Base-by-base conservation (phyloP, 345 rosid species). In the Aquilaria yunnanensis region DNA sequence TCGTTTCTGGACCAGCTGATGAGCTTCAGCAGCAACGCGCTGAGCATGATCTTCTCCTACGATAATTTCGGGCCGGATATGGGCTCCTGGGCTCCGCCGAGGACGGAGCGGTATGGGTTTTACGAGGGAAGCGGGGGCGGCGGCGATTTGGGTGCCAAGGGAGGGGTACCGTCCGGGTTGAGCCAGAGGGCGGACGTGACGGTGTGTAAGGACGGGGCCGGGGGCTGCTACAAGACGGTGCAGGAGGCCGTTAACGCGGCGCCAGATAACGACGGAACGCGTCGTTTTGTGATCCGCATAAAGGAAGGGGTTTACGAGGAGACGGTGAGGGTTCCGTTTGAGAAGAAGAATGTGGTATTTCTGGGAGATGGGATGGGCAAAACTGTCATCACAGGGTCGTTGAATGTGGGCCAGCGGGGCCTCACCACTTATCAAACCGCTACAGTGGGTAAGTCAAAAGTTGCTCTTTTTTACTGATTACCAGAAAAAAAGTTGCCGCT, bases 221-320 rank as follows among this genome's bases (percentile, higher is more conserved):
- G 56, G 33, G 72, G 83, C 41, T 33, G 75, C 45, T 83, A 81
- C 72, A 75, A 75, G 67, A 81, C 82, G 73, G 87, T 93, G 62
- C 94, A 86, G 67, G 96, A 75, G 3, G 98, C 97, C 48, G 97
- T 93, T 3, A 72, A 88, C 32, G 85, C 84, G 12, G 92, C 96
- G 13, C 96, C 97, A 30, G 80, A 80, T 55, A 83, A 80, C 55
- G 63, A 43, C 23, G 13, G 4, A 14, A 8, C 14, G 59, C 57
- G 57, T 16, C 78, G 61, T 63, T 90, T 81, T 29, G 98, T 93
- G 70, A 82, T 93, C 11, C 67, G 59, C 29, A 90, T 90, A 10
- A 79, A 59, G 60, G 81, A 68, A 51, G 97, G 97, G 3, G 80
- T 83, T 0, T 93, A 93, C 4, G 76, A 86, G 41, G 98, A 93